These are phyloP conservation scores for Sordaria brevicollis DNA, from an alignment of 495 filamentous ascomycete species.

Conservation along the genomic window DNA sequence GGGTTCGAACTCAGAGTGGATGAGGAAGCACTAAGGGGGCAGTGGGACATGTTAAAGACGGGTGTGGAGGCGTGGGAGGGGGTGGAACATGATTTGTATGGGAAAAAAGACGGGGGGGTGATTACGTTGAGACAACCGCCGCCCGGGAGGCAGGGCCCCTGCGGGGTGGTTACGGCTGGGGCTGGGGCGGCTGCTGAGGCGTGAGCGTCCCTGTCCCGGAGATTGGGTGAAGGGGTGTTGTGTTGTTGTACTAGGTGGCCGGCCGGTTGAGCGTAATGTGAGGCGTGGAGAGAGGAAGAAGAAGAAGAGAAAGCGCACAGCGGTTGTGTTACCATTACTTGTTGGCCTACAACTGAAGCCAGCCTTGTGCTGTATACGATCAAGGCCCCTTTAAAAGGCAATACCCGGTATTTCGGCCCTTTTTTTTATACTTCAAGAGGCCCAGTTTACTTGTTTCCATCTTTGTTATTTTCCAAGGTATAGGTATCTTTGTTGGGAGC, in stretches of 20 bases:
- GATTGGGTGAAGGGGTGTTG: neutral
- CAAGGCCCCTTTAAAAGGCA: neutral
- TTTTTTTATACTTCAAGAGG: neutral
- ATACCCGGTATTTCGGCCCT: neutral
- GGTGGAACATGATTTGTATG: neutral
- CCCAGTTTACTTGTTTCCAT: neutral
- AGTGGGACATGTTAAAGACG: slow-evolving; percentile 39
- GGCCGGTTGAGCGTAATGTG: neutral
- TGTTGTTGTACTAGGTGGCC: neutral
- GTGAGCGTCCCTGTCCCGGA: neutral
- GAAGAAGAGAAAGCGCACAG: neutral
- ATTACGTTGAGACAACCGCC: neutral
- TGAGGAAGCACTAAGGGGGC: slow-evolving; percentile 47
- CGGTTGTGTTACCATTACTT: neutral
- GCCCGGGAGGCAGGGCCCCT: neutral
- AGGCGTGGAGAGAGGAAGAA: neutral
- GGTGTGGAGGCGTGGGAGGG: slow-evolving; percentile 20
- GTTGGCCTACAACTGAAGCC: neutral
- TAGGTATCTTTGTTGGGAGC: neutral
- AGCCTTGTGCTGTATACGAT: neutral
- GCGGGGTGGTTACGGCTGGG: too few species aligned
- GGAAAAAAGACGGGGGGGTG: neutral
- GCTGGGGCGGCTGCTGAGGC: neutral
- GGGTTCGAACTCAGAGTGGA: slow-evolving; percentile 72
- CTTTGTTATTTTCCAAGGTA: neutral